Percentiles rank a stretch among this genome's conserved stretches.
phyloP scores from a whole-genome alignment of 1,139 yeast genomes.

The Candida neerlandica region DNA sequence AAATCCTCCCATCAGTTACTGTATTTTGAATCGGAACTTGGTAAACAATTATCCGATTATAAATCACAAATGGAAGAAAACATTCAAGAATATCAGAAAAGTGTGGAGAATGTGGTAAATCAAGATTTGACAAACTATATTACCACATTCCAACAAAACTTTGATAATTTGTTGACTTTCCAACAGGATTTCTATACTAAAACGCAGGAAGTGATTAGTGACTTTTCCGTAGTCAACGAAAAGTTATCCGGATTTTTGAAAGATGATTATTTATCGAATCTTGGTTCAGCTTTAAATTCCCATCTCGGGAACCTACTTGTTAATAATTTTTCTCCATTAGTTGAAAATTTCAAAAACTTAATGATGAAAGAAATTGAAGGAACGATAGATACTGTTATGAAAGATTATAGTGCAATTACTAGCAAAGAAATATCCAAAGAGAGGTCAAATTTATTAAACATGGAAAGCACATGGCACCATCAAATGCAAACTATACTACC shows the following conservation, averaged over 20 bases:
- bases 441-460: constrained; percentile 4
- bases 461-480: constrained; percentile 12
- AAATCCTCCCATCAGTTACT: not conserved
- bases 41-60: constrained; percentile 7
- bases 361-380: constrained; percentile 10
- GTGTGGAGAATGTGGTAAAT: constrained; percentile 8
- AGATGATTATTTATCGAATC: constrained; percentile 16
- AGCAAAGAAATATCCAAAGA: constrained; percentile 11
- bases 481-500: constrained; percentile 8
- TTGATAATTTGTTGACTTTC: constrained; percentile 7
- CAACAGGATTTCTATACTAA: constrained; percentile 10
- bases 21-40: constrained; percentile 9
- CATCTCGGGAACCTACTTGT: constrained; percentile 13
- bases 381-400: constrained; percentile 11
- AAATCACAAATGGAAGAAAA: constrained; percentile 7
- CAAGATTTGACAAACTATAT: constrained; percentile 10
- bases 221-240: constrained; percentile 18
- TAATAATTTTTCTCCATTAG: constrained; percentile 7
- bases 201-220: constrained; percentile 14
- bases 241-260: constrained; percentile 18
- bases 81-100: constrained; percentile 6
- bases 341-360: constrained; percentile 10
- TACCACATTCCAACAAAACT: constrained; percentile 7
- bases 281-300: constrained; percentile 11
- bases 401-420: constrained; percentile 7